Evolutionary conservation across 202 grass and related monocot species (phyloP), one percentile per base, ranked within the genome.

Genomic region (Musa balbisiana): DNA sequence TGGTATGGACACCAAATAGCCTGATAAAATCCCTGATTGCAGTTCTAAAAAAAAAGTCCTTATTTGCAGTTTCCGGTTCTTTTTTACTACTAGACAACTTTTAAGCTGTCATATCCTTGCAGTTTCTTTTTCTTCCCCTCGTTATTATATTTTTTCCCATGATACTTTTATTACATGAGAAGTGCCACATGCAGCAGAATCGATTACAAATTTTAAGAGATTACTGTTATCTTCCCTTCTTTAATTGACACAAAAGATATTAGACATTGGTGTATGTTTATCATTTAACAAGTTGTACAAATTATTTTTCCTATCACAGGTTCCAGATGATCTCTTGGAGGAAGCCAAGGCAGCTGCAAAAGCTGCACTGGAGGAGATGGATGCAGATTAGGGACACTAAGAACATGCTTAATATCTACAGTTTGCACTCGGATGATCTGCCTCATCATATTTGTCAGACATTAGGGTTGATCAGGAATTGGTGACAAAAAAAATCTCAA

Each of bases 321-420:
- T 96, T 24, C 87, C 89, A 17, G 84, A 87, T 81, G 74, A 76
- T 83, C 60, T 92, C 8, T 71, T 90, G 81, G 81, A 92, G 82
- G 81, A 83, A 80, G 89, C 87, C 54, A 90, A 83, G 82, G 64
- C 75, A 49, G 87, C 82, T 78, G 92, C 89, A 49, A 85, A 87
- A 80, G 89, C 81, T 14, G 89, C 92, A 51, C 67, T 87, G 9
- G 89, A 92, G 83, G 92, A 87, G 72, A 96, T 90, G 92, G 87
- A 96, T 80, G 89, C 89, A 49, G 92, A 92, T 76, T 92, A 87
- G 80, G 69, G 60, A 29, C 51, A 22, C 24, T 17, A 29, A 29
- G 12, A n/a, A 17, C 17, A 60, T 17, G 27, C 27, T 43, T 67
- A 5, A 15, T 17, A 67, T 33, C 64, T 8, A 8, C 10, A 24